Base-by-base conservation (phyloP, 148 eudicot genomes). In the Rheum nobile region DNA sequence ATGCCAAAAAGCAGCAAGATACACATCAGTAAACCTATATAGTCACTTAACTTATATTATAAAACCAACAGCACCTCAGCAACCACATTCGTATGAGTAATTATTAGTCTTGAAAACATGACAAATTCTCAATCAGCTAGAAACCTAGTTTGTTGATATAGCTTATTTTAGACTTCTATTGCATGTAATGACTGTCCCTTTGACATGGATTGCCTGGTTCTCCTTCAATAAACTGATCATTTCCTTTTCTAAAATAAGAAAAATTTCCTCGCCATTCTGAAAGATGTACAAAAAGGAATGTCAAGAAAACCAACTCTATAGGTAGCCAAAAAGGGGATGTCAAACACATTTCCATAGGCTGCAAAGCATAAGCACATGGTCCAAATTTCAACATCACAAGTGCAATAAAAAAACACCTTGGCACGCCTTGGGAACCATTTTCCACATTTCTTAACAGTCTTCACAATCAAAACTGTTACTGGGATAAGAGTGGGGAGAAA, bases 21-120 rank as follows among this genome's bases (percentile, higher is more conserved):
- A 77, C 32, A 74, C 41, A 52, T 24, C 34, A 77, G 74, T 37
- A 38, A 68, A 67, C 55, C 21, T 32, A 61, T 63, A 32, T 31
- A 65, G 70, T 17, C 41, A 57, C 68, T 37, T 31, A 65, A 32
- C 70, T 32, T 65, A 65, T 32, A 4, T 16, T 31, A 16, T 16
- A 65, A 65, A 34, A 65, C 21, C 17, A 29, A 61, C 35, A 61
- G 67, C 67, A 61, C 67, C 67, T 31, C 41, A 29, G 67, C 70
- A 65, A 34, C 41, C 21, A 65, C 21, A 32, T 17, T 34, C 32
- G 70, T 8, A 28, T 0, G 34, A 28, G 22, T 50, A n/a, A 59
- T 26, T 59, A 59, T 29, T 26, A 59, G 2, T 59, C 28, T 17
- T 50, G 17, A 28, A 59, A 59, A 59, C 67, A 59, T 11, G 34